These are phyloP conservation scores for Ensete glaucum DNA, from an alignment of 176 grass and related monocot species.

Conservation along the genomic window DNA sequence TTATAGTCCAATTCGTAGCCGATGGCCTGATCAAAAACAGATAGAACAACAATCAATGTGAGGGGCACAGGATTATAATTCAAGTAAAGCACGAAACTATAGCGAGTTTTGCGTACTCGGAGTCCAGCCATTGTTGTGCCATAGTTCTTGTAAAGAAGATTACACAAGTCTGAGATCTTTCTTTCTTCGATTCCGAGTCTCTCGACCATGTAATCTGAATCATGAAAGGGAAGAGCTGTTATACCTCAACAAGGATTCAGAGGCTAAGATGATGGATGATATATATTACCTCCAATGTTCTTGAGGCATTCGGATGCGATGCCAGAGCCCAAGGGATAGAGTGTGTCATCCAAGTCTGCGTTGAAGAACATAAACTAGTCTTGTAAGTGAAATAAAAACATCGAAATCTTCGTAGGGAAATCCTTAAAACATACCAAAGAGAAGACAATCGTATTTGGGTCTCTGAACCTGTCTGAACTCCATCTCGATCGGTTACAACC, in stretches of 20 bases:
- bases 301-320: constrained; percentile 47
- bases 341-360: constrained; percentile 75
- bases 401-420: background rate
- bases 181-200: constrained; percentile 50
- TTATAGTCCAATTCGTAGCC: constrained; percentile 81
- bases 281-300: constrained; percentile 65
- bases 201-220: constrained; percentile 71
- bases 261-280: no score
- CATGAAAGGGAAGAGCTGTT: background rate
- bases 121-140: constrained; percentile 89
- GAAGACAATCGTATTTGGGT: constrained; percentile 59
- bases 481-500: constrained; percentile 32
- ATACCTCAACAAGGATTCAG: no score
- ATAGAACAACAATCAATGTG: background rate
- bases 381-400: background rate
- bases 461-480: constrained; percentile 39
- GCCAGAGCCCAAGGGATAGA: constrained; percentile 60
- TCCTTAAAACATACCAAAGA: constrained; percentile 47
- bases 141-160: constrained; percentile 87
- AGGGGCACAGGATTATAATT: background rate
- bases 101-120: constrained; percentile 27
- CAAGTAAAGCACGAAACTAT: no score
- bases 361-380: background rate
- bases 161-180: constrained; percentile 47
- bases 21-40: constrained; percentile 33